Conservation (phyloP, 2,329 filamentous ascomycete species). For the Periconia macrospinosa region DNA sequence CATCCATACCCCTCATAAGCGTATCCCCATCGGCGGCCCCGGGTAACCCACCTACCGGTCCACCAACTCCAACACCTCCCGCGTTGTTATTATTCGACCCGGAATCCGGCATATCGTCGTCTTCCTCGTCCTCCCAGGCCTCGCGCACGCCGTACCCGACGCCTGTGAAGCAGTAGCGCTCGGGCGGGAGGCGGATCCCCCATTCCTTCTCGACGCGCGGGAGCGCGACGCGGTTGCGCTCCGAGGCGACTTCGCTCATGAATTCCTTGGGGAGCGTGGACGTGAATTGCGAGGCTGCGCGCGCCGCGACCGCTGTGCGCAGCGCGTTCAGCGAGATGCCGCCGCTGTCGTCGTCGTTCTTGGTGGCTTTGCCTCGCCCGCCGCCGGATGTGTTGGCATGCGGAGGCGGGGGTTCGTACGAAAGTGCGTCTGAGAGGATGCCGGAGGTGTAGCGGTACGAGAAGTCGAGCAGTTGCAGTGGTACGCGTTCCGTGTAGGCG, state of each 20-base stretch:
- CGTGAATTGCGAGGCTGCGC: conserved; percentile 71
- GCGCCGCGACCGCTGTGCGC: conserved; percentile 70
- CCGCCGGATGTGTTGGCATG: conserved; percentile 13
- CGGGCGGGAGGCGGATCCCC: conserved; percentile 62
- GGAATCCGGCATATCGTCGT: conserved; percentile 68
- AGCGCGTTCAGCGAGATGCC: conserved; percentile 67
- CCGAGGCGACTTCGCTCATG: conserved; percentile 66
- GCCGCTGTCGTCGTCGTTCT: conserved; percentile 42
- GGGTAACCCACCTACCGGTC: conserved; percentile 22
- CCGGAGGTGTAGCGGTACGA: conserved; percentile 79
- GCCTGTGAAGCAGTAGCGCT: conserved; percentile 55
- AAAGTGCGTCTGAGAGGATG: conserved; percentile 65
- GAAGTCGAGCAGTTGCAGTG: conserved; percentile 80
- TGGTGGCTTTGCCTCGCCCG: conserved; percentile 18
- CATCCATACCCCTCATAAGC: conserved; percentile 36
- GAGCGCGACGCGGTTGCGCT: conserved; percentile 50
- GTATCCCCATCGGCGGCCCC: conserved; percentile 20
- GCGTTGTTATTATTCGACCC: conserved; percentile 52
- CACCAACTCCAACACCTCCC: conserved; percentile 37
- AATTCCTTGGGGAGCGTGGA: conserved; percentile 71
- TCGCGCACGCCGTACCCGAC: conserved; percentile 37
- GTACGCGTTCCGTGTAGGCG: conserved; percentile 79
- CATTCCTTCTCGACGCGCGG: conserved; percentile 56
- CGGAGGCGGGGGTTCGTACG: conserved; percentile 35
- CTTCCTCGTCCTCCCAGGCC: conserved; percentile 67